phyloP scores from a whole-genome alignment of 2,329 filamentous ascomycete species.

The Venturia asperata region DNA sequence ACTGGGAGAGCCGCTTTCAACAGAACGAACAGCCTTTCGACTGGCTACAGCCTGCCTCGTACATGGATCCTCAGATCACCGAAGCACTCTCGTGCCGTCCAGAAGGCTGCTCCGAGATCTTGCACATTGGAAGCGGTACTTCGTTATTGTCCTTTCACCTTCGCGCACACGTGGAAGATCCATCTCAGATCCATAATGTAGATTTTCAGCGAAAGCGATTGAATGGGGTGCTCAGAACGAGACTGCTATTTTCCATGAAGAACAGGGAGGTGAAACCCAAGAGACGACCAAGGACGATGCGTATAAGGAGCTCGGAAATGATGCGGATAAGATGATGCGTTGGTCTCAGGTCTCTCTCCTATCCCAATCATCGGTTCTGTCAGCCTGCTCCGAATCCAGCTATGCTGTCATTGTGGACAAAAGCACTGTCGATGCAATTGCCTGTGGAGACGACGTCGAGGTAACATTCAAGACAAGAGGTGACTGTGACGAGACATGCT shows the following conservation, averaged over 20 bases:
- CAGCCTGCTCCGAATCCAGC: constrained; percentile 23
- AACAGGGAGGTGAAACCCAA: not conserved
- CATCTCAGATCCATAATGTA: constrained; percentile 32
- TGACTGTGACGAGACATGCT: not conserved
- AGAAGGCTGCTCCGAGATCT: constrained; percentile 24
- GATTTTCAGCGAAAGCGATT: constrained; percentile 34
- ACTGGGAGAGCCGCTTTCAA: no score
- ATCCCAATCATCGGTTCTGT: constrained; percentile 28
- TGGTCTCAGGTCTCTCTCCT: constrained; percentile 33
- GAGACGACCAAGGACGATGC: not conserved
- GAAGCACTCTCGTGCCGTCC: constrained; percentile 13
- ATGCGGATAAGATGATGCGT: constrained; percentile 24
- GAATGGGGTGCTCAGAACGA: constrained; percentile 30
- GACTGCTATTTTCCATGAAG: constrained; percentile 23
- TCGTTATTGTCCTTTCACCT: constrained; percentile 33
- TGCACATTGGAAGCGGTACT: constrained; percentile 37
- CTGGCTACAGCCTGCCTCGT: no score
- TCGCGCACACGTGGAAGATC: constrained; percentile 27
- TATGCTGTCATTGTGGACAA: constrained; percentile 35
- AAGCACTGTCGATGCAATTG: constrained; percentile 33
- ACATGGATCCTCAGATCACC: no score
- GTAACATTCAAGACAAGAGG: constrained; percentile 29
- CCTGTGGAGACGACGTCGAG: constrained; percentile 30
- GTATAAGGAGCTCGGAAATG: not conserved
- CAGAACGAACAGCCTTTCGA: no score